Conservation (phyloP, 345 rosid species). For the Toxicodendron radicans region DNA sequence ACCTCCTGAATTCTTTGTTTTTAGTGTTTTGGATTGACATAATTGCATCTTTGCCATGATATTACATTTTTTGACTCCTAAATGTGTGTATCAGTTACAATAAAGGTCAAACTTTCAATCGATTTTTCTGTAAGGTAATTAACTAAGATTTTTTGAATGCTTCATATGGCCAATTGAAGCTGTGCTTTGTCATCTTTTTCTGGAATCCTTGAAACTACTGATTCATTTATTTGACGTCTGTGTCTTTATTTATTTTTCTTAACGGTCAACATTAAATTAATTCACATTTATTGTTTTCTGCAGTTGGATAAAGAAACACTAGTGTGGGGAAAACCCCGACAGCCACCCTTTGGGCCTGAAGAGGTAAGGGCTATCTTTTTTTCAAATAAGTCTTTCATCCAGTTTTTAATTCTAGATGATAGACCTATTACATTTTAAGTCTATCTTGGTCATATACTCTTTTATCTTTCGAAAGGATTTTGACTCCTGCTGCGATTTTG, state of each 20-base stretch:
- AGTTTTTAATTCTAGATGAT: not conserved
- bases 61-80: not conserved
- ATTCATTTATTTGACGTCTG: slow-evolving; percentile 1
- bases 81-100: not conserved
- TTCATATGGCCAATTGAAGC: slow-evolving; percentile 4
- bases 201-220: not conserved
- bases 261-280: slow-evolving; percentile 4
- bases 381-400: not conserved
- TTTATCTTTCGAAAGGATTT: not conserved
- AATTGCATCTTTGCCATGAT: not conserved
- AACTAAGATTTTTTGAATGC: not conserved
- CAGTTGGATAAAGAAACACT: slow-evolving; percentile 78
- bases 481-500: not conserved
- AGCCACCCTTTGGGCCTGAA: slow-evolving; percentile 60
- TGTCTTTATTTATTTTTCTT: not conserved
- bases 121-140: not conserved
- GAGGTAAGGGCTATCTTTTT: slow-evolving; percentile 53
- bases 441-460: not conserved
- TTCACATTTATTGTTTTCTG: slow-evolving; percentile 12
- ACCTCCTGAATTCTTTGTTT: not conserved
- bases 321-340: slow-evolving; percentile 95
- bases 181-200: not conserved
- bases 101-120: not conserved
- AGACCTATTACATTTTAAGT: slow-evolving; percentile 1
- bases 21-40: slow-evolving; percentile 9